Base-by-base conservation (phyloP, 2,329 filamentous ascomycete species). In the Sclerotinia subarctica region DNA sequence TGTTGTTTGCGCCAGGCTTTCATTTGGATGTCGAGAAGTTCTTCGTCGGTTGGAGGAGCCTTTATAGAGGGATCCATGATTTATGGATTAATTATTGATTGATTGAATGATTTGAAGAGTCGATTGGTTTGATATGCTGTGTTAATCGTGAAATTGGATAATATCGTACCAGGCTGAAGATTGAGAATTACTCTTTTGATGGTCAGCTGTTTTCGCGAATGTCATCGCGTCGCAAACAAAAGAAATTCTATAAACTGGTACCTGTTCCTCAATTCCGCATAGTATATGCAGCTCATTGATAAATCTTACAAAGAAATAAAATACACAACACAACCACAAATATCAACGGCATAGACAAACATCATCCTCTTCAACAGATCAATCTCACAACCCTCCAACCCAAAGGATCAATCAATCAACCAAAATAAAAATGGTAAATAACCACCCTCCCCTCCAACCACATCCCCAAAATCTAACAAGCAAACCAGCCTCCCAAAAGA, bases 171-270 rank as follows among this genome's bases (percentile, higher is more conserved):
- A 44, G 54, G 35, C 54, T 58, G 54, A 26, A 58, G 54, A 58
- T 26, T 38, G 7, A 42, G 38, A 32, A 38, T 65, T 46, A 21
- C 26, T 54, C 35, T 54, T 54, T 57, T 44, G 13, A 19, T n/a
- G 38, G 21, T 65, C 63, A 65, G 52, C 63, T 65, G 63, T 13
- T 54, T 57, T 65, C 63, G 63, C 42, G 63, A 49, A 17, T 24
- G 46, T 49, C 11, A 57, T 60, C 58, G 58, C 58, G 58, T 60
- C 32, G 54, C 54, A 56, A 15, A 24, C 54, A 56, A 15, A 24
- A 56, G 53, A 38, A 4, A 6, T 56, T 54, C 29, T 32, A 15
- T 35, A 24, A 57, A n/a, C 3, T 6, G n/a, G 42, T 56, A 32
- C 32, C 32, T 56, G 11, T 38, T 56, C 21, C 13, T 29, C 11